A percentile compares a stretch with the other conserved stretches of the same genome.
Evolutionary conservation across 306 rosid species (phyloP).

Genomic region (Clitoria ternatea): DNA sequence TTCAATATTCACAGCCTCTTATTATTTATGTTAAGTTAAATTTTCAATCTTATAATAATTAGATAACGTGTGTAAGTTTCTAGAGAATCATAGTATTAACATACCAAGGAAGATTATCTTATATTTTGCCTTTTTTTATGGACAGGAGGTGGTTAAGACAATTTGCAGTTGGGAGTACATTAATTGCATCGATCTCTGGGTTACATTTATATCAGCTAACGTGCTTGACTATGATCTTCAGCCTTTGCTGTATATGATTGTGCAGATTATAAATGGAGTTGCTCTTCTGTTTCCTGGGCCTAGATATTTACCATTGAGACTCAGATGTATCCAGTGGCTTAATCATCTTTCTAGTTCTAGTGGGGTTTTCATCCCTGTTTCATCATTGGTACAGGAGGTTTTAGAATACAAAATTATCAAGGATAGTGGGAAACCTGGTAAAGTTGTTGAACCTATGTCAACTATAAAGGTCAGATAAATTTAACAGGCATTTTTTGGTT

Average conservation of each 20-base stretch:
- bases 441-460: conserved; percentile 40
- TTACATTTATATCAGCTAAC: conserved; percentile 52
- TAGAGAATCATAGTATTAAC: background rate
- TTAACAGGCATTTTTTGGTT: background rate
- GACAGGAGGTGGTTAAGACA: conserved; percentile 78
- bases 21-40: background rate
- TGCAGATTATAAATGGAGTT: conserved; percentile 80
- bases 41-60: background rate
- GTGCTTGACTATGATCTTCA: conserved; percentile 68
- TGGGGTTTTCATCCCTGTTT: conserved; percentile 83
- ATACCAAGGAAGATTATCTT: conserved; percentile 12
- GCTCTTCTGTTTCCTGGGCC: conserved; percentile 80
- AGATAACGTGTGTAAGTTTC: background rate
- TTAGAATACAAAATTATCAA: conserved; percentile 64
- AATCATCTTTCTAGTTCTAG: conserved; percentile 70
- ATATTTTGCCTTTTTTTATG: conserved; percentile 29
- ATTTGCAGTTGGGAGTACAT: conserved; percentile 74
- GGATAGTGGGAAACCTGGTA: conserved; percentile 61
- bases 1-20: background rate
- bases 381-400: conserved; percentile 69
- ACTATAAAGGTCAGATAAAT: conserved; percentile 55
- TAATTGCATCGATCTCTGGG: conserved; percentile 89
- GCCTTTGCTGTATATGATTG: conserved; percentile 48
- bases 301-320: conserved; percentile 88
- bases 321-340: conserved; percentile 84